Conservation (phyloP, 106 monocot species). For the Dactylorhiza incarnata region DNA sequence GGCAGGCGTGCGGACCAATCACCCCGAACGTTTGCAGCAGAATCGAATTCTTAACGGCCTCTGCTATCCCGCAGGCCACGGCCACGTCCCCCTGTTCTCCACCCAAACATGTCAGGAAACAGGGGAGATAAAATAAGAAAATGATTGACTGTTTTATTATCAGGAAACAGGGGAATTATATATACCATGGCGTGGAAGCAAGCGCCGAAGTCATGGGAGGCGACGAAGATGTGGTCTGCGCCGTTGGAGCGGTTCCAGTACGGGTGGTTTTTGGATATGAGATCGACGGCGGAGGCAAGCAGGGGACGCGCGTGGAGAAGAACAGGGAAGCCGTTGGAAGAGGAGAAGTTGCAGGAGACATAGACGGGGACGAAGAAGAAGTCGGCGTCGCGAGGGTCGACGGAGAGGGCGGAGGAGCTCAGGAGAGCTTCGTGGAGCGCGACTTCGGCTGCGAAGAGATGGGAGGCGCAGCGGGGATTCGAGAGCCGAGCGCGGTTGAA, state of each 20-base stretch:
- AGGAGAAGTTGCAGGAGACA: conserved; percentile 93
- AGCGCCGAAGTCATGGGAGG: conserved; percentile 89
- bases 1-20: conserved; percentile 46
- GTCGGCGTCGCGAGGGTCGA: conserved; percentile 47
- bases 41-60: conserved; percentile 50
- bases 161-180: not conserved
- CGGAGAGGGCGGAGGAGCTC: conserved; percentile 21
- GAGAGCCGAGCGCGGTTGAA: conserved; percentile 57
- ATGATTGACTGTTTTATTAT: too few species aligned
- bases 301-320: conserved; percentile 55
- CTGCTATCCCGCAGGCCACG: conserved; percentile 57
- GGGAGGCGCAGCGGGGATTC: conserved; percentile 56
- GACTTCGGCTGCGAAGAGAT: conserved; percentile 90
- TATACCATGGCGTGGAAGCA: conserved; percentile 91
- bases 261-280: conserved; percentile 37
- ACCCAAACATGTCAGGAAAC: not conserved
- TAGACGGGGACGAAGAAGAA: conserved; percentile 93
- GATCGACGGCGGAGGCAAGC: conserved; percentile 40
- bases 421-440: conserved; percentile 76
- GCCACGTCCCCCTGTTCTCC: conserved; percentile 57
- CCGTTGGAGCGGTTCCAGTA: conserved; percentile 80
- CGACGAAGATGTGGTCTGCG: conserved; percentile 84
- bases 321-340: conserved; percentile 72
- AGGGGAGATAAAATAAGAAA: not conserved
- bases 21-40: conserved; percentile 88